Conservation (phyloP, 2,329 filamentous ascomycete genomes). For the Colletotrichum euphorbiae region DNA sequence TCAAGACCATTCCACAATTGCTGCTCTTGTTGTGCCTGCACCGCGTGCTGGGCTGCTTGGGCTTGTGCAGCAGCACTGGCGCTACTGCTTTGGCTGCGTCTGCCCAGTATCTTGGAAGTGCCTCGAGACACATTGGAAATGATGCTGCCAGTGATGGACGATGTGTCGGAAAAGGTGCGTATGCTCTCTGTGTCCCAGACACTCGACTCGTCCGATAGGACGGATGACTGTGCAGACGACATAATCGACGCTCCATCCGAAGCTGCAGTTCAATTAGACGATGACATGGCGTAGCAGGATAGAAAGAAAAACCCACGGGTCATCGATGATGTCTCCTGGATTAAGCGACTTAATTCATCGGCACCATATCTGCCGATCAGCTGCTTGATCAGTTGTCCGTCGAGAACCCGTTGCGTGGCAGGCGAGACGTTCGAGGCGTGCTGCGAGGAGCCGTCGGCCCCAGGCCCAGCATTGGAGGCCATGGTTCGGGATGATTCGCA, state of each 20-base stretch:
- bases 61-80: constrained; percentile 34
- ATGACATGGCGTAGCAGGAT: neutral
- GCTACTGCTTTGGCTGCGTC: constrained; percentile 41
- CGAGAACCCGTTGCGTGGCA: constrained; percentile 42
- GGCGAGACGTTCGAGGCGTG: constrained; percentile 34
- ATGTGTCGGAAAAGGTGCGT: constrained; percentile 54
- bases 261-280: constrained; percentile 10
- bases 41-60: constrained; percentile 32
- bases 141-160: constrained; percentile 54
- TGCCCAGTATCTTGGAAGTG: constrained; percentile 50
- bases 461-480: constrained; percentile 48
- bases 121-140: constrained; percentile 54
- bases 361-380: constrained; percentile 49
- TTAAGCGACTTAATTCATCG: constrained; percentile 48
- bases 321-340: constrained; percentile 47
- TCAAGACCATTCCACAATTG: constrained; percentile 32
- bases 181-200: constrained; percentile 52
- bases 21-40: constrained; percentile 25
- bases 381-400: constrained; percentile 51
- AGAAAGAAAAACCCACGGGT: constrained; percentile 45
- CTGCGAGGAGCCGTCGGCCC: constrained; percentile 47
- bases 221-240: constrained; percentile 50
- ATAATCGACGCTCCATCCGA: constrained; percentile 50
- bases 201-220: constrained; percentile 52
- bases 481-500: constrained; percentile 28